Conservation (phyloP, 495 filamentous ascomycete genomes). For the Venustampulla echinocandica region DNA sequence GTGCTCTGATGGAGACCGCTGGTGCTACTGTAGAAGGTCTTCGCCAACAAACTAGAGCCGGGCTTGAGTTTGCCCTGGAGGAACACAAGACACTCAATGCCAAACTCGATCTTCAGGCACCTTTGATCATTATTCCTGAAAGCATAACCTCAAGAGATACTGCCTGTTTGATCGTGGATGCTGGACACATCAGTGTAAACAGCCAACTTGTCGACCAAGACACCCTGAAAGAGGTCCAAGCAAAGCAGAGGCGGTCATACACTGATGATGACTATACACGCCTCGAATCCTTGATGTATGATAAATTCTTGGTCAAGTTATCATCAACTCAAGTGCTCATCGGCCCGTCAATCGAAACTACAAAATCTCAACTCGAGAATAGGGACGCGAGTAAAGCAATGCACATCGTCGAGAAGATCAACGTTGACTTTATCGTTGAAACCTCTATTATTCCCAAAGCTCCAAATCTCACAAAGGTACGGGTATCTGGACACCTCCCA, state of each 20-base stretch:
- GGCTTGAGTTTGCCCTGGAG: constrained; percentile 88
- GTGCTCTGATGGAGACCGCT: constrained; percentile 85
- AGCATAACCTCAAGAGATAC: constrained; percentile 72
- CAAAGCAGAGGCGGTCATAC: constrained; percentile 81
- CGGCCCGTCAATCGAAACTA: constrained; percentile 85
- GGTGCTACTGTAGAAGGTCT: constrained; percentile 91
- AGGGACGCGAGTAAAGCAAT: constrained; percentile 62
- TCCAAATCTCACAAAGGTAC: constrained; percentile 85
- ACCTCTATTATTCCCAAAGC: constrained; percentile 91
- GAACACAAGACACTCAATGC: constrained; percentile 98
- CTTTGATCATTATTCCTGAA: constrained; percentile 91
- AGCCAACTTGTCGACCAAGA: constrained; percentile 88
- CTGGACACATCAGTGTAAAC: constrained; percentile 87
- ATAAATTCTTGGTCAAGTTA: constrained; percentile 85
- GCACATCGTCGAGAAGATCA: constrained; percentile 93
- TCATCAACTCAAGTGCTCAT: constrained; percentile 92
- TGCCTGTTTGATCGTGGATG: constrained; percentile 87
- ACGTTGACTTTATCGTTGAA: constrained; percentile 87
- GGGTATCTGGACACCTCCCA: constrained; percentile 83
- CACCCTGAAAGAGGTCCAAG: constrained; percentile 78
- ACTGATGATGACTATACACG: constrained; percentile 80
- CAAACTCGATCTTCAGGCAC: constrained; percentile 89
- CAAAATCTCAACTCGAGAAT: constrained; percentile 70
- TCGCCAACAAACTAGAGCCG: constrained; percentile 89
- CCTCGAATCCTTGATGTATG: constrained; percentile 88